Conservation (phyloP, 2,329 filamentous ascomycete species). For the Aurifilum marmelostoma region DNA sequence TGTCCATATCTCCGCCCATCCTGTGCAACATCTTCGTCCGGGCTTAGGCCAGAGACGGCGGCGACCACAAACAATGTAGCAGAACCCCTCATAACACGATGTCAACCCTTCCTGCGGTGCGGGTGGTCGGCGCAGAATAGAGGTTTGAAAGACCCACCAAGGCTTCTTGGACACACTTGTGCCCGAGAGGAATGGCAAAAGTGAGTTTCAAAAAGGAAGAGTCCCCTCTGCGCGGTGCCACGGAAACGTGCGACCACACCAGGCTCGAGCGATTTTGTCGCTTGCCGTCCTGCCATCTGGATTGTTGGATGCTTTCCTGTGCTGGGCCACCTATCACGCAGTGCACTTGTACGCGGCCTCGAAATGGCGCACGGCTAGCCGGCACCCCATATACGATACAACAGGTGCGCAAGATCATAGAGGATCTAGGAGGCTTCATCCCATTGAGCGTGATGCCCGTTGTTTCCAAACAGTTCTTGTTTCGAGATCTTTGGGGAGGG, state of each 20-base stretch:
- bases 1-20: too few species aligned
- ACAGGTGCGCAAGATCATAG: too few species aligned
- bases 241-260: background rate
- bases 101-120: too few species aligned
- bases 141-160: background rate
- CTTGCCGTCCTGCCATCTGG: background rate
- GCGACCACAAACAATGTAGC: too few species aligned
- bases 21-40: too few species aligned
- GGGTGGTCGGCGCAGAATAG: too few species aligned
- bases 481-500: slow-evolving; percentile 2
- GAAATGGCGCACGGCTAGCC: background rate
- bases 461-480: slow-evolving; percentile 11
- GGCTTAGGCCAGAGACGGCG: too few species aligned
- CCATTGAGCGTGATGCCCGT: slow-evolving; percentile 2
- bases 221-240: background rate
- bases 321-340: background rate
- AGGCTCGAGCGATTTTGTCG: background rate
- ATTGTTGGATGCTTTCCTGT: background rate
- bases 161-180: too few species aligned
- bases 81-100: too few species aligned
- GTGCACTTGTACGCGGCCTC: background rate
- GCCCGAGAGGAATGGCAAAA: background rate
- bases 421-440: background rate
- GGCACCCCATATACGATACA: background rate
- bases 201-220: background rate